Conservation (phyloP, 768 basidiomycete genomes). For the Agaricus subrufescens region DNA sequence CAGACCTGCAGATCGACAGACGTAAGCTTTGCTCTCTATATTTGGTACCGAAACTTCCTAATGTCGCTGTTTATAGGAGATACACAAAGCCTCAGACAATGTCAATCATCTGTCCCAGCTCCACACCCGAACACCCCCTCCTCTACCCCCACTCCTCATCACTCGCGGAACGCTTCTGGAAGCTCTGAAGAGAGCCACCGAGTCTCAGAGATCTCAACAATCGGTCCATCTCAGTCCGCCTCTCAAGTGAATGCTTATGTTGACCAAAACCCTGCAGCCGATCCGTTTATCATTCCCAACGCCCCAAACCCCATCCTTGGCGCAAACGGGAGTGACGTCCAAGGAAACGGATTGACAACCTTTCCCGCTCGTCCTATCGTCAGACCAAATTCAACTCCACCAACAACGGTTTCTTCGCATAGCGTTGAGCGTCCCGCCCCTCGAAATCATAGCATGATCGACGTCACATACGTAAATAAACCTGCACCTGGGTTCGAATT, state of each 20-base stretch:
- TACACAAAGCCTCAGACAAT: background rate
- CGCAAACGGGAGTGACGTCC: slow-evolving; percentile 8
- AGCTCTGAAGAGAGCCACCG: background rate
- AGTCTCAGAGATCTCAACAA: slow-evolving; percentile 3
- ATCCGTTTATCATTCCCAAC: slow-evolving; percentile 5
- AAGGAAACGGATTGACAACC: background rate
- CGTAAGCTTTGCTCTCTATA: background rate
- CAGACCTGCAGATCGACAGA: slow-evolving; percentile 26
- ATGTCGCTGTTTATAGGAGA: slow-evolving; percentile 4
- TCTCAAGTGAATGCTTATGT: slow-evolving; percentile 9
- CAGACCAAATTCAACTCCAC: background rate
- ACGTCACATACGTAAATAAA: background rate
- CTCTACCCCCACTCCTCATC: slow-evolving; percentile 1
- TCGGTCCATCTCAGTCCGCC: slow-evolving; percentile 11
- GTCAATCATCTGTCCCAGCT: slow-evolving; percentile 1
- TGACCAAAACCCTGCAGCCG: background rate
- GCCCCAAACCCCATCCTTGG: slow-evolving; percentile 8
- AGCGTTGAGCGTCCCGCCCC: background rate
- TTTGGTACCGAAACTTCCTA: too few species aligned
- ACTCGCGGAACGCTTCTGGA: background rate
- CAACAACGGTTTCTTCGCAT: background rate
- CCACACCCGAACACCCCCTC: background rate
- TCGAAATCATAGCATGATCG: background rate
- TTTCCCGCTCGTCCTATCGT: background rate
- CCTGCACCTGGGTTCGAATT: background rate